Base-by-base conservation (phyloP, 2,329 filamentous ascomycete genomes). In the Alternaria viburni region DNA sequence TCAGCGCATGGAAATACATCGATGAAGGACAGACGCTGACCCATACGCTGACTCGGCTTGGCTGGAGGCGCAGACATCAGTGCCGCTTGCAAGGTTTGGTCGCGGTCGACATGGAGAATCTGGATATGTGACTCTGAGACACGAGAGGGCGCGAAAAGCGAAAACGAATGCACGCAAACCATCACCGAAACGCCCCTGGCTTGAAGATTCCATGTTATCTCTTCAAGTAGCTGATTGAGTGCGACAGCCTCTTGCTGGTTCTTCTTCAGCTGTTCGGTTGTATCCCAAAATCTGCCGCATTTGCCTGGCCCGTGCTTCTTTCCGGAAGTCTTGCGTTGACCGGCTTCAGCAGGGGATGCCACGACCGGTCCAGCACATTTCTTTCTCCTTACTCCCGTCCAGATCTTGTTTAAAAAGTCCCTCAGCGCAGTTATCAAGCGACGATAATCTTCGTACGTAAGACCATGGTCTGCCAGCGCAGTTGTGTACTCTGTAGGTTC, bases 401-500 rank as follows among this genome's bases (percentile, higher is more conserved):
- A 41, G 9, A 41, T 41, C 36, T 6, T 41, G n/a, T 41, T 41
- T 15, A 73, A 47, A 26, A 73, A 71, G 19, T 69, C 60, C 13
- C 49, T 57, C 11, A 75, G 62, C 11, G 66, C 65, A 15, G 41
- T 57, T 9, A 66, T 32, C n/a, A 75, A 50, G 8, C 61, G 68
- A 15, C 49, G 43, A 50, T 72, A 71, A 47, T 74, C 71, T 3
- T 62, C 49, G 17, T 70, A 72, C 6, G 71, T 74, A 13, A 75
- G 65, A 1, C 73, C 69, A 54, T 75, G 73, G 47, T 75, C 72
- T 9, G 73, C 73, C 21, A 73, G 43, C 17, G 66, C 46, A 13
- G 72, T 75, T 5, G 68, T 70, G 32, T 75, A 75, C 59, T 75
- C 73, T 5, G 70, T 68, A 11, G 71, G 72, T 50, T 73, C 63